Evolutionary conservation across 768 basidiomycete species (phyloP), one percentile per base, ranked within the genome.

Genomic region (Lactifluus subvellereus): DNA sequence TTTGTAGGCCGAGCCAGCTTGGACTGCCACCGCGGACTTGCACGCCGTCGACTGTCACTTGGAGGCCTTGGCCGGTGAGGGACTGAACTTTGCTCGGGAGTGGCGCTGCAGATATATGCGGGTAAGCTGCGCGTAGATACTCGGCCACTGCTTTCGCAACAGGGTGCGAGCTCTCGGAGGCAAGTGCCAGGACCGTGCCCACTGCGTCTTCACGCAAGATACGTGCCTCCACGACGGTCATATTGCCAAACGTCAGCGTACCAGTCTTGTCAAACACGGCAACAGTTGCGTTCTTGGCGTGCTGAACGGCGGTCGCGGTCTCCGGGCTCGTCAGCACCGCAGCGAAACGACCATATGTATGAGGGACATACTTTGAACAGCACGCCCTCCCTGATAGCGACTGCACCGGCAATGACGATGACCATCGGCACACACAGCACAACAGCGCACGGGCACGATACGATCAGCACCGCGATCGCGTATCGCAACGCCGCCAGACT

Each of bases 181-280:
- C 71, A 30, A 80, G 71, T 18, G 69, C 72, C 30, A 68, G 51
- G 9, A 78, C 69, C 2, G 33, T 35, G 16, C 62, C 68, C 42
- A 76, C 45, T 4, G 58, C 49, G 22, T 68, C 69, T 18, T 69
- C 69, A n/a, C 66, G 70, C 35, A 70, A 18, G 32, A 76, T 56
- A 42, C 73, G 71, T 49, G 72, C 69, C 51, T 73, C 70, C n/a
- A 74, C 74, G 18, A 82, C 77, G 0, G 72, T 67, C 33, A 78
- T 74, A 55, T 75, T 67, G 11, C 80, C 80, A 52, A 71, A 65
- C 1, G 83, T 82, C 55, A 84, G 72, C 16, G 84, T 85, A 0
- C 84, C 84, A 0, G 84, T 85, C 75, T 86, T 86, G 73, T 86
- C 84, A 60, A 85, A 80, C 2, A 79, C 81, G 35, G 80, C 75